Evolutionary conservation across 768 basidiomycete genomes (phyloP).

Genomic region (Myochromella boudieri): DNA sequence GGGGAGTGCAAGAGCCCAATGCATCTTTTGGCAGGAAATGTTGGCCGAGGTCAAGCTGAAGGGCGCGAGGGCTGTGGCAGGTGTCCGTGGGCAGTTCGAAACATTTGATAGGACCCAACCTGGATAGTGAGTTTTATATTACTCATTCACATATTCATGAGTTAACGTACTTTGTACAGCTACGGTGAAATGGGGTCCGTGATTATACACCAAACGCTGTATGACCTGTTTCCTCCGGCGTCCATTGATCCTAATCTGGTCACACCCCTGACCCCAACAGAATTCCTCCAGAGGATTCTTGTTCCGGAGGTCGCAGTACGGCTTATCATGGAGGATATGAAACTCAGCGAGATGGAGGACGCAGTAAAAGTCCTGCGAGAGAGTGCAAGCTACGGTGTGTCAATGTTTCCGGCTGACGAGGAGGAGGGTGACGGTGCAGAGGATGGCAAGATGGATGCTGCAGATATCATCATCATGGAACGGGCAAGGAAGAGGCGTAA

Average conservation of each 20-base stretch:
- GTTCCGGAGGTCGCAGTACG: slow-evolving; percentile 83
- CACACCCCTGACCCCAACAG: slow-evolving; percentile 65
- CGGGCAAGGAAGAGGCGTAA: slow-evolving; percentile 50
- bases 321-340: slow-evolving; percentile 80
- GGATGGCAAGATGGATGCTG: slow-evolving; percentile 39
- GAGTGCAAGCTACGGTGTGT: slow-evolving; percentile 80
- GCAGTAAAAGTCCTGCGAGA: slow-evolving; percentile 67
- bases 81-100: slow-evolving; percentile 73
- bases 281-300: slow-evolving; percentile 83
- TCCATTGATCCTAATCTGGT: slow-evolving; percentile 53
- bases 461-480: slow-evolving; percentile 54
- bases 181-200: slow-evolving; percentile 86
- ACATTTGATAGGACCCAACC: slow-evolving; percentile 83
- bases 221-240: slow-evolving; percentile 68
- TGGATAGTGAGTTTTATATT: slow-evolving; percentile 68
- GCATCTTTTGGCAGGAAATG: slow-evolving; percentile 71
- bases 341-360: slow-evolving; percentile 36
- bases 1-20: slow-evolving; percentile 33
- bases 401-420: slow-evolving; percentile 76
- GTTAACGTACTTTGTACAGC: slow-evolving; percentile 37
- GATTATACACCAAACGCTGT: slow-evolving; percentile 76
- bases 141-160: neutral
- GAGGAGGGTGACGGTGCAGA: slow-evolving; percentile 42
- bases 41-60: slow-evolving; percentile 61
- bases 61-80: slow-evolving; percentile 63